Conservation (phyloP, 2,329 filamentous ascomycete species). For the Chaetomium sp. region DNA sequence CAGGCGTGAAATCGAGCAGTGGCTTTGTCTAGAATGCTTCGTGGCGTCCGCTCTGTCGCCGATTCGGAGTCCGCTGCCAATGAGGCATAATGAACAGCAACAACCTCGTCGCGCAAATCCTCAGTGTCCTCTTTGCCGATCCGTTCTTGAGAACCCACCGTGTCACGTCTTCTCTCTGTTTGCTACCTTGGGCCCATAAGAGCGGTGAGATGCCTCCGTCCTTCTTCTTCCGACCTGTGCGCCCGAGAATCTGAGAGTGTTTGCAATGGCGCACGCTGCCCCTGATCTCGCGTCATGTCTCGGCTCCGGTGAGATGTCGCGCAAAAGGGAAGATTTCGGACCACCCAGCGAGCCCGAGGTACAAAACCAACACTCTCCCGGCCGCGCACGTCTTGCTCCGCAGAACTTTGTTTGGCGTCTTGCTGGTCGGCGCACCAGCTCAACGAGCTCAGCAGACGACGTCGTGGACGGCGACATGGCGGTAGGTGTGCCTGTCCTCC, state of each 20-base stretch:
- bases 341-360: slow-evolving; percentile 2
- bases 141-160: neutral
- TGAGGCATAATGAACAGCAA: slow-evolving; percentile 27
- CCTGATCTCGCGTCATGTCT: slow-evolving; percentile 37
- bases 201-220: slow-evolving; percentile 37
- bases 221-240: slow-evolving; percentile 37
- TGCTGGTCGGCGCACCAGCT: slow-evolving; percentile 28
- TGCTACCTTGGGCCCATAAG: slow-evolving; percentile 16
- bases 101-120: slow-evolving; percentile 11
- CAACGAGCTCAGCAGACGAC: slow-evolving; percentile 12
- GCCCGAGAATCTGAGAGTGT: slow-evolving; percentile 32
- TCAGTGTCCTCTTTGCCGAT: slow-evolving; percentile 16
- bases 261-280: slow-evolving; percentile 32
- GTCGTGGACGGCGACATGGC: slow-evolving; percentile 29
- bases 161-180: neutral
- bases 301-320: slow-evolving; percentile 25
- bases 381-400: slow-evolving; percentile 20
- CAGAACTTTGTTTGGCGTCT: slow-evolving; percentile 35
- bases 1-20: neutral
- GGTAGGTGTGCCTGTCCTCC: slow-evolving; percentile 31
- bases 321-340: slow-evolving; percentile 29
- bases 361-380: slow-evolving; percentile 28
- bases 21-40: slow-evolving; percentile 16
- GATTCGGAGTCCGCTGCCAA: slow-evolving; percentile 29
- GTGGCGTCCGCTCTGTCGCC: slow-evolving; percentile 30